Evolutionary conservation across 2,329 filamentous ascomycete genomes (phyloP).

Genomic region (Sporothrix pallida): DNA sequence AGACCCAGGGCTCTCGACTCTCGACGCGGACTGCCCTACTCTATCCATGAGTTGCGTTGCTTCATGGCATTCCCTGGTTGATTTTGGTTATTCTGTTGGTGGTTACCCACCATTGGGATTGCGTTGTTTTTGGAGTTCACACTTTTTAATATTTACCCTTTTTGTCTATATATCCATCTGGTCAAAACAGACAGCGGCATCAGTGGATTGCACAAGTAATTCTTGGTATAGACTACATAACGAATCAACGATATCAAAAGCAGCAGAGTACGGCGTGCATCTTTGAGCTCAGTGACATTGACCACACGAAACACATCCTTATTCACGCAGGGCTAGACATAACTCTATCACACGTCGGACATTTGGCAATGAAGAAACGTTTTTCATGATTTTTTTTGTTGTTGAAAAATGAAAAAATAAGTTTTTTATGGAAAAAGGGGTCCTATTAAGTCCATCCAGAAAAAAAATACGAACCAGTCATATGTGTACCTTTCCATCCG

Average conservation of each 20-base stretch:
- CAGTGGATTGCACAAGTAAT: constrained; percentile 12
- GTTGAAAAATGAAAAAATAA: constrained; percentile 17
- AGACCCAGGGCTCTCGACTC: background rate
- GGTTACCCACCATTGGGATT: background rate
- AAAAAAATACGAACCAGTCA: constrained; percentile 58
- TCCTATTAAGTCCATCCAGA: constrained; percentile 35
- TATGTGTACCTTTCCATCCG: constrained; percentile 48
- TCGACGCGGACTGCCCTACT: background rate
- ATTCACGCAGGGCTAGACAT: background rate
- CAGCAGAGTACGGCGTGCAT: too few relatives aligned
- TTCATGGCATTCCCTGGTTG: background rate
- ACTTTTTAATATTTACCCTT: background rate
- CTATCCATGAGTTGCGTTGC: background rate
- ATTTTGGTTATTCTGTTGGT: background rate
- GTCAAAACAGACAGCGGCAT: constrained; percentile 18
- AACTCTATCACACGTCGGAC: background rate
- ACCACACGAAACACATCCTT: background rate
- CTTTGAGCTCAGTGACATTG: too few relatives aligned
- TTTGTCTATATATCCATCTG: constrained; percentile 13
- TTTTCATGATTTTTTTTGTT: constrained; percentile 33
- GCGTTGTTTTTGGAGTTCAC: constrained; percentile 22
- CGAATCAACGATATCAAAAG: background rate
- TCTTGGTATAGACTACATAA: constrained; percentile 6
- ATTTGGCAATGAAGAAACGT: constrained; percentile 15
- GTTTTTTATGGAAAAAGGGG: constrained; percentile 29